phyloP scores from a whole-genome alignment of 1,139 yeast genomes.

The Yamadazyma songkhlaensis region DNA sequence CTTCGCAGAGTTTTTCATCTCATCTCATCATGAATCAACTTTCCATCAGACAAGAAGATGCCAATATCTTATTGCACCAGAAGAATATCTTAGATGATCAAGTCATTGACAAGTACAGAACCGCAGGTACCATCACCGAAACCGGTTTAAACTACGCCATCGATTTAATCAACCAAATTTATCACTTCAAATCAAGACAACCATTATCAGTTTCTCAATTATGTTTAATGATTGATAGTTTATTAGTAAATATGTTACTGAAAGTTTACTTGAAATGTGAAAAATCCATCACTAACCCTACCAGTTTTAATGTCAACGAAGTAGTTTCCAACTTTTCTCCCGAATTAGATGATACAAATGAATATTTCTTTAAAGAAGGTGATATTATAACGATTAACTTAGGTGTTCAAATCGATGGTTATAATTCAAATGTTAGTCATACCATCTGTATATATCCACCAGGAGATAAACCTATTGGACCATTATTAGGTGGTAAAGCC shows the following conservation, averaged over 20 bases:
- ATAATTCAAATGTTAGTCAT: constrained; percentile 82
- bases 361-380: constrained; percentile 61
- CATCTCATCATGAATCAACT: constrained; percentile 35
- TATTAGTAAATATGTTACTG: constrained; percentile 54
- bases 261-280: constrained; percentile 59
- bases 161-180: constrained; percentile 66
- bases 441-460: constrained; percentile 81
- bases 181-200: constrained; percentile 51
- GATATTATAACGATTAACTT: constrained; percentile 80
- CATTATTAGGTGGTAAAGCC: constrained; percentile 79
- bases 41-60: constrained; percentile 67
- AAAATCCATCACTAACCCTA: constrained; percentile 92
- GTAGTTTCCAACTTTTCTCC: constrained; percentile 81
- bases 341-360: constrained; percentile 65
- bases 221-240: constrained; percentile 79
- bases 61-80: constrained; percentile 69
- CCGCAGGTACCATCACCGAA: constrained; percentile 91
- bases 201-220: constrained; percentile 67
- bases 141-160: constrained; percentile 70
- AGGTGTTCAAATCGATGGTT: constrained; percentile 94
- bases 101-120: constrained; percentile 76
- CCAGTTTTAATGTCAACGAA: constrained; percentile 80
- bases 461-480: constrained; percentile 64
- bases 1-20: background rate
- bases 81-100: constrained; percentile 64